These are phyloP conservation scores for Chara braunii DNA, from an alignment of 139 green algal genomes.

Conservation along the genomic window DNA sequence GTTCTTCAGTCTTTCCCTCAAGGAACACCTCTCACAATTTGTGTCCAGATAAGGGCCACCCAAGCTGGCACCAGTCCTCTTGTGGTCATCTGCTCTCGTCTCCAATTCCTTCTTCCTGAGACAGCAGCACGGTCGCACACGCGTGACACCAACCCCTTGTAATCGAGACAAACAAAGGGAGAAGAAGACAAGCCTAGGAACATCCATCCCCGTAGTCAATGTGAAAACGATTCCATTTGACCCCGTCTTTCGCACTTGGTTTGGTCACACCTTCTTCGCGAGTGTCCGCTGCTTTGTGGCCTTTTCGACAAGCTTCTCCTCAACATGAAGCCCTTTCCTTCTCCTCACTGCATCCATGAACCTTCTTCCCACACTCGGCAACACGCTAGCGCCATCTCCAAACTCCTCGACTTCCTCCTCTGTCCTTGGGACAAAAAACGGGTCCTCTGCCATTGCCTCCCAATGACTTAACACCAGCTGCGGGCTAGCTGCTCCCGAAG, in stretches of 20 bases:
- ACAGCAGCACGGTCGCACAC: too few relatives aligned
- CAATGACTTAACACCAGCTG: conserved; percentile 90
- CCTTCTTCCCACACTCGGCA: conserved; percentile 62
- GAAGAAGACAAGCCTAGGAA: too few relatives aligned
- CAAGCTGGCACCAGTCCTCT: too few relatives aligned
- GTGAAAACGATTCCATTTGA: conserved; percentile 4
- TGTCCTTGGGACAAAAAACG: conserved; percentile 89
- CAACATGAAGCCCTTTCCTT: conserved; percentile 86
- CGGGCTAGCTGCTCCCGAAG: conserved; percentile 70
- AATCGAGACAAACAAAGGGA: too few relatives aligned
- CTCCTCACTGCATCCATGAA: conserved; percentile 76
- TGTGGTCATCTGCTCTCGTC: too few relatives aligned
- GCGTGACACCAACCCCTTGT: too few relatives aligned
- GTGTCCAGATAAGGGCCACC: too few relatives aligned
- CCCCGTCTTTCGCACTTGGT: neutral
- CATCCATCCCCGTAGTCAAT: conserved; percentile 1
- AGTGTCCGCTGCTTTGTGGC: conserved; percentile 96
- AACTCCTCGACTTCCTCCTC: conserved; percentile 96
- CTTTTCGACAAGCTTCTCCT: conserved; percentile 86
- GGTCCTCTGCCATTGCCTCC: conserved; percentile 67
- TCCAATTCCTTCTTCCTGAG: too few relatives aligned
- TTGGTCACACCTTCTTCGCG: conserved; percentile 80
- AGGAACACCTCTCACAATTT: too few relatives aligned
- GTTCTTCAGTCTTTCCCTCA: too few relatives aligned
- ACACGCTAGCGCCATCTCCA: conserved; percentile 73